A percentile compares a stretch with the other conserved stretches of the same genome.
These are phyloP conservation scores for Podila epicladia DNA, from an alignment of 192 early-diverging fungal genomes.

Conservation along the genomic window DNA sequence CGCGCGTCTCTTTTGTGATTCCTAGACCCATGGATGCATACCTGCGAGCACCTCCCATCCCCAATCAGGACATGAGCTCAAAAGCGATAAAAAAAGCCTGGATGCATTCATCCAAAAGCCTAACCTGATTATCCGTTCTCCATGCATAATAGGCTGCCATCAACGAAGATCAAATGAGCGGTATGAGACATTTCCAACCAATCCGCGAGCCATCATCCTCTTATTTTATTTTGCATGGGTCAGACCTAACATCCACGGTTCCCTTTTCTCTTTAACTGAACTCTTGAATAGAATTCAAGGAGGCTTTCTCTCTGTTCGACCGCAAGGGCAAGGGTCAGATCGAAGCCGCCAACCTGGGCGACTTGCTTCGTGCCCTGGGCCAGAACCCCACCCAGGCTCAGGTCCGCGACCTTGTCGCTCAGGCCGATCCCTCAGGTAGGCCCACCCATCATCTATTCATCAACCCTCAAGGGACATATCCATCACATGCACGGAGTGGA, in stretches of 20 bases:
- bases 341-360: conserved; percentile 69
- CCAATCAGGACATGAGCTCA: too few relatives aligned
- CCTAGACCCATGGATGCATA: too few relatives aligned
- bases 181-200: conserved; percentile 11
- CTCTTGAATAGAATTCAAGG: conserved; percentile 69
- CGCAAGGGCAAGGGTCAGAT: conserved; percentile 77
- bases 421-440: conserved; percentile 52
- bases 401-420: conserved; percentile 68
- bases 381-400: conserved; percentile 85
- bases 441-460: too few relatives aligned
- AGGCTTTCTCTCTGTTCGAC: conserved; percentile 84
- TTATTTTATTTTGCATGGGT: not conserved
- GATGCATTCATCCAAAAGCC: not conserved
- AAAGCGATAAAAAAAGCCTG: not conserved
- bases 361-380: conserved; percentile 78
- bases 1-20: too few relatives aligned
- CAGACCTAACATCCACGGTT: not conserved
- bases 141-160: conserved; percentile 8
- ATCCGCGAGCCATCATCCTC: not conserved
- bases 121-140: not conserved
- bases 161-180: conserved; percentile 26
- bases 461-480: not conserved
- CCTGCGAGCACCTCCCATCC: too few relatives aligned
- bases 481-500: not conserved
- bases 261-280: not conserved